A percentile compares a stretch with the other conserved stretches of the same genome.
Conservation (phyloP, 2,329 filamentous ascomycete genomes). For the Colletotrichum truncatum region DNA sequence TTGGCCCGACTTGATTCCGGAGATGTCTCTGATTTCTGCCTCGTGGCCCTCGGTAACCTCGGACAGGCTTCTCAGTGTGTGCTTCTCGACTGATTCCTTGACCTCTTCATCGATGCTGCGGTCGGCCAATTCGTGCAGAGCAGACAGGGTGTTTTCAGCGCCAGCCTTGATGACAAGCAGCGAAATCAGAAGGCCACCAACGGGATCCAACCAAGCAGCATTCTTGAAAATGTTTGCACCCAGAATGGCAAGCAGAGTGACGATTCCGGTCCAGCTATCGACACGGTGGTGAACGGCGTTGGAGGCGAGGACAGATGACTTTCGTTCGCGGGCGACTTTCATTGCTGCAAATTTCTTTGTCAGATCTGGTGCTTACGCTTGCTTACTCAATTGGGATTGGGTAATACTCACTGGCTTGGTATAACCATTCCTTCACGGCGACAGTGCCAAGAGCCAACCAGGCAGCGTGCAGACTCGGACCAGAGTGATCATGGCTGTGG, state of each 20-base stretch:
- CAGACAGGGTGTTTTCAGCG: slow-evolving; percentile 82
- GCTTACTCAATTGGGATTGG: background rate
- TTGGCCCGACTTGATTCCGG: slow-evolving; percentile 94
- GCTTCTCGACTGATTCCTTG: slow-evolving; percentile 74
- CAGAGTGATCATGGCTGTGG: slow-evolving; percentile 70
- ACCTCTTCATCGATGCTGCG: slow-evolving; percentile 87
- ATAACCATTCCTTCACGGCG: slow-evolving; percentile 94
- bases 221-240: slow-evolving; percentile 88
- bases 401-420: slow-evolving; percentile 84
- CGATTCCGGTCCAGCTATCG: slow-evolving; percentile 93
- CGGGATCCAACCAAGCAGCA: slow-evolving; percentile 92
- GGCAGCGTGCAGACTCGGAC: slow-evolving; percentile 91
- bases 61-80: slow-evolving; percentile 68
- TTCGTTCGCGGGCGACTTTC: slow-evolving; percentile 93
- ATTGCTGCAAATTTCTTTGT: slow-evolving; percentile 68
- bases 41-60: slow-evolving; percentile 62
- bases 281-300: slow-evolving; percentile 97
- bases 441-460: slow-evolving; percentile 95
- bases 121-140: slow-evolving; percentile 91
- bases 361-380: slow-evolving; percentile 3
- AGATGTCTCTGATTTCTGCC: slow-evolving; percentile 79
- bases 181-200: slow-evolving; percentile 92
- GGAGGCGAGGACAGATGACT: slow-evolving; percentile 93
- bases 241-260: slow-evolving; percentile 88
- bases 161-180: slow-evolving; percentile 93